These are phyloP conservation scores for Limonium bicolor DNA, from an alignment of 148 eudicot species.

Conservation along the genomic window DNA sequence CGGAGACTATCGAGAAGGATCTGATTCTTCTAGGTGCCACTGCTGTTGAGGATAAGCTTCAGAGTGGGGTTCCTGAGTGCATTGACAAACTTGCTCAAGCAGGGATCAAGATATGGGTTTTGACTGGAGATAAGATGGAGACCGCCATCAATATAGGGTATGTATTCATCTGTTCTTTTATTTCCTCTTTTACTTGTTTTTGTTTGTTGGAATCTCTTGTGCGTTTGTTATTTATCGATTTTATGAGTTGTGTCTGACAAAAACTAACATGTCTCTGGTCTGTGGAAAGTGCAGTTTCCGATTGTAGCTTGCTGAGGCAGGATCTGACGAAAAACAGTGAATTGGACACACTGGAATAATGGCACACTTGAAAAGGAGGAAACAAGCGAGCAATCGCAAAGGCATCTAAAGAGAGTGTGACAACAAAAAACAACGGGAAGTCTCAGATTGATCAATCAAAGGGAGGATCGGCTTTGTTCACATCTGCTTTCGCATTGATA, in stretches of 20 bases:
- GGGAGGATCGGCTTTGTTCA: conserved; percentile 42
- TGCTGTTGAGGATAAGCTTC: conserved; percentile 6
- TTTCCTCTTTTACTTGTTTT: not conserved
- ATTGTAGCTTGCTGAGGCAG: conserved; percentile 92
- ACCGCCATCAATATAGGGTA: conserved; percentile 46
- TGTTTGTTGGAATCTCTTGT: too few relatives aligned
- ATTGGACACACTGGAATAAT: conserved; percentile 62
- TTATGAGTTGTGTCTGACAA: too few relatives aligned
- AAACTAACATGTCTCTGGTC: conserved; percentile 5
- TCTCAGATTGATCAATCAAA: conserved; percentile 43
- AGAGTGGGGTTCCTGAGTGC: conserved; percentile 26
- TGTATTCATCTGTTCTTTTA: not conserved
- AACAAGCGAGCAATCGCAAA: conserved; percentile 39
- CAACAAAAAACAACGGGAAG: too few relatives aligned
- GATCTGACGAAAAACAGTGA: conserved; percentile 64
- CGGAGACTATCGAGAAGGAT: conserved; percentile 2
- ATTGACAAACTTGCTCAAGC: conserved; percentile 35
- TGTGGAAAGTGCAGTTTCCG: too few relatives aligned
- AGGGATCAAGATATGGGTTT: conserved; percentile 32
- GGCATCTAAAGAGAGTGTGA: conserved; percentile 62
- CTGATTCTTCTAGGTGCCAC: conserved; percentile 5
- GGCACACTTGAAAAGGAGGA: conserved; percentile 46
- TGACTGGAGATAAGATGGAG: conserved; percentile 41
- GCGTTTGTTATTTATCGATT: too few relatives aligned
- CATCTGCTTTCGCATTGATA: conserved; percentile 69